Conservation (phyloP, 306 rosid species). For the Rosa chinensis region DNA sequence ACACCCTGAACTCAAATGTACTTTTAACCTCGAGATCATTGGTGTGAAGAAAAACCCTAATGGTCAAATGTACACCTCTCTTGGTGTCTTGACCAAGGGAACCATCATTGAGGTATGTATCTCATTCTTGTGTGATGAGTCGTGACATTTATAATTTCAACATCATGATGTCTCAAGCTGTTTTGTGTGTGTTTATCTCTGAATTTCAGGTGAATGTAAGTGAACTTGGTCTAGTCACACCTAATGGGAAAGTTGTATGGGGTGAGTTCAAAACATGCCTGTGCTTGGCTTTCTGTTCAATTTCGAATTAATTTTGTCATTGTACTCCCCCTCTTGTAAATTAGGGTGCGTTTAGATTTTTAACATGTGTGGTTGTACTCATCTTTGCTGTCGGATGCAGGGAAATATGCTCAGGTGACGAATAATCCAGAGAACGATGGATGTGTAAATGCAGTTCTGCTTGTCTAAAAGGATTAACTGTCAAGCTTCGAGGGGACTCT, state of each 20-base stretch:
- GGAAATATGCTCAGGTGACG: conserved; percentile 95
- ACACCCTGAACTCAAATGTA: conserved; percentile 94
- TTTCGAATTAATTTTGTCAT: neutral
- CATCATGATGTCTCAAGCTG: neutral
- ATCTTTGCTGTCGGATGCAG: conserved; percentile 39
- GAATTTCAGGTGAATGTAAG: conserved; percentile 81
- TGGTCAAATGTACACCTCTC: conserved; percentile 86
- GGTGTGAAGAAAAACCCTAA: conserved; percentile 96
- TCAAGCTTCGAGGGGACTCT: neutral
- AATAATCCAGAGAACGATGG: conserved; percentile 95
- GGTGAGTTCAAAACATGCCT: conserved; percentile 46
- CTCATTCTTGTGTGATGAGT: neutral
- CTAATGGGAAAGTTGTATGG: conserved; percentile 97
- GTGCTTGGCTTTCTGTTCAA: neutral
- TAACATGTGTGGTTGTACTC: neutral
- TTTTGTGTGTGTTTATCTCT: neutral
- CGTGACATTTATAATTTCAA: neutral
- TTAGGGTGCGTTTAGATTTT: neutral
- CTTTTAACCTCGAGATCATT: conserved; percentile 85
- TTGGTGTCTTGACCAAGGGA: conserved; percentile 92
- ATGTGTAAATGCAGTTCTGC: conserved; percentile 84
- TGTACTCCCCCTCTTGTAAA: neutral
- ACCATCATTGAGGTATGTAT: conserved; percentile 80
- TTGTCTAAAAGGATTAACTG: conserved; percentile 46
- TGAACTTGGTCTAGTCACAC: conserved; percentile 93